phyloP scores from a whole-genome alignment of 768 basidiomycete genomes.

The Mycena capillaripes region DNA sequence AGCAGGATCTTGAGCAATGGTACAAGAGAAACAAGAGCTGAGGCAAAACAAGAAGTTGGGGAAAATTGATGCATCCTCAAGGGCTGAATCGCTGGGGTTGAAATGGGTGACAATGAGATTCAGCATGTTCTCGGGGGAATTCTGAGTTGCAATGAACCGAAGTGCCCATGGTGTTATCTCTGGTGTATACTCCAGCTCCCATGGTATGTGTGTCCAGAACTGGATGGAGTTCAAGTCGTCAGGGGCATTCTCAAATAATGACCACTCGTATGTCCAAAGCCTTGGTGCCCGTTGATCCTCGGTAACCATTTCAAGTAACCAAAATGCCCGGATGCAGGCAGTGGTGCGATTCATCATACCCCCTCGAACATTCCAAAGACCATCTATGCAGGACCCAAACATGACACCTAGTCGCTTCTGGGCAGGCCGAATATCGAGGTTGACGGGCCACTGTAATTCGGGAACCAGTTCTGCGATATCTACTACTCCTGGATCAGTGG shows the following conservation, averaged over 20 bases:
- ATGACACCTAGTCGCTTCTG: neutral
- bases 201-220: neutral
- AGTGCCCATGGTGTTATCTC: slow-evolving; percentile 6
- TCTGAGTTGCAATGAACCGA: too few relatives aligned
- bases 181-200: neutral
- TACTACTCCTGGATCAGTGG: neutral
- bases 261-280: neutral
- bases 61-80: neutral
- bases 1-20: neutral
- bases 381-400: neutral
- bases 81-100: neutral
- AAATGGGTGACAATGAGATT: neutral
- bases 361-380: neutral
- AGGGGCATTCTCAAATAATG: too few relatives aligned
- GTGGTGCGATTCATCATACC: too few relatives aligned
- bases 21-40: neutral
- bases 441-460: neutral
- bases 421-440: neutral
- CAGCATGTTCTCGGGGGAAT: neutral
- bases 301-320: neutral
- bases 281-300: neutral
- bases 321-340: slow-evolving; percentile 4
- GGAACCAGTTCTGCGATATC: neutral
- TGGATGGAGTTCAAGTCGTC: neutral
- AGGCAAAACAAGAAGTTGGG: neutral